A percentile compares a stretch with the other conserved stretches of the same genome.
These are phyloP conservation scores for Fusarium sp. DNA, from an alignment of 2,329 filamentous ascomycete species.

Conservation along the genomic window DNA sequence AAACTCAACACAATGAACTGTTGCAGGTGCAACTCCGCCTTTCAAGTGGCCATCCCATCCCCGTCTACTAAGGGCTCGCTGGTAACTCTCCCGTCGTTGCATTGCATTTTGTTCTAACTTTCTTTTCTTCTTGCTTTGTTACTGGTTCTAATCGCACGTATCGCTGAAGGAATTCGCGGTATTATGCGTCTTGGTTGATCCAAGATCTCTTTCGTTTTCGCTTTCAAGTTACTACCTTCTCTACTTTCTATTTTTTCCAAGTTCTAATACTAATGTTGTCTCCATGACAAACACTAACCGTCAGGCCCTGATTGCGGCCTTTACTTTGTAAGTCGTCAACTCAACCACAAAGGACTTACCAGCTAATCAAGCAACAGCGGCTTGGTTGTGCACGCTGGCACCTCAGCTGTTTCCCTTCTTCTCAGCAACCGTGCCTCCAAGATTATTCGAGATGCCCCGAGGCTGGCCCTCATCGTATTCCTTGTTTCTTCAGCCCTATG, in stretches of 20 bases:
- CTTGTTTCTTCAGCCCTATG: conserved; percentile 67
- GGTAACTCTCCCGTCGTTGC: conserved; percentile 27
- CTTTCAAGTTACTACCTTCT: conserved; percentile 48
- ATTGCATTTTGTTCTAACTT: conserved; percentile 25
- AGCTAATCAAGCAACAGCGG: conserved; percentile 58
- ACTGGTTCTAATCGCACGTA: conserved; percentile 37
- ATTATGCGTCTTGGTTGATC: conserved; percentile 39
- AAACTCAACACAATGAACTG: conserved; percentile 35
- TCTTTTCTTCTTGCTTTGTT: conserved; percentile 32
- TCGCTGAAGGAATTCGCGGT: conserved; percentile 33
- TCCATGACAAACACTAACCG: conserved; percentile 63
- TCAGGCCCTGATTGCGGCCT: conserved; percentile 67
- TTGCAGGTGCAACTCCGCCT: conserved; percentile 41
- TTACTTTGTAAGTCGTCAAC: conserved; percentile 64
- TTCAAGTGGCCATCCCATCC: conserved; percentile 20
- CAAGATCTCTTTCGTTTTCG: conserved; percentile 30
- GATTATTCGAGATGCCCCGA: conserved; percentile 70
- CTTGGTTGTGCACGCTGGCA: conserved; percentile 67
- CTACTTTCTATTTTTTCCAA: conserved; percentile 52
- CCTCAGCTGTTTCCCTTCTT: conserved; percentile 62
- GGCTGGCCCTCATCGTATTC: conserved; percentile 74
- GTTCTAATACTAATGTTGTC: conserved; percentile 46
- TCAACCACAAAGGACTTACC: conserved; percentile 10
- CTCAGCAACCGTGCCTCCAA: conserved; percentile 64
- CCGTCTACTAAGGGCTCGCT: conserved; percentile 21